A percentile compares a stretch with the other conserved stretches of the same genome.
These are phyloP conservation scores for Lanmaoa rubissima DNA, from an alignment of 768 basidiomycete genomes.

Conservation along the genomic window DNA sequence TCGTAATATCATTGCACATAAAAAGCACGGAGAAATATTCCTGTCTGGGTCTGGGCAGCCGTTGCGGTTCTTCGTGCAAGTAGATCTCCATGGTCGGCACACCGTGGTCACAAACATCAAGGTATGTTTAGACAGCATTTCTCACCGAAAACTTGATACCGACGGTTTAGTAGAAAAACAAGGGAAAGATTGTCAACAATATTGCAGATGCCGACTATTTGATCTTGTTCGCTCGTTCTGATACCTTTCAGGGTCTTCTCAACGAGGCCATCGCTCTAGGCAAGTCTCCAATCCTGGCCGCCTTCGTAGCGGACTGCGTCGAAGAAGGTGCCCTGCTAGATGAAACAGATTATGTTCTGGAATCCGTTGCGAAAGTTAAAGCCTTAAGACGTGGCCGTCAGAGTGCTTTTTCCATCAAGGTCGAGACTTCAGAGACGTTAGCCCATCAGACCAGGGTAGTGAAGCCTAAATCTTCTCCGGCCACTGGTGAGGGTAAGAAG, in stretches of 20 bases:
- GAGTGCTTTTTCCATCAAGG: slow-evolving; percentile 11
- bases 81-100: slow-evolving; percentile 58
- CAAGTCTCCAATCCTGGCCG: slow-evolving; percentile 48
- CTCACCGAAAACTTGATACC: neutral
- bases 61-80: slow-evolving; percentile 61
- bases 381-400: slow-evolving; percentile 26
- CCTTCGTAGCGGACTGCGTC: slow-evolving; percentile 55
- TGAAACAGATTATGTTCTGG: slow-evolving; percentile 44
- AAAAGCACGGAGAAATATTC: slow-evolving; percentile 41
- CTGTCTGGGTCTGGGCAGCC: slow-evolving; percentile 39
- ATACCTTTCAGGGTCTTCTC: slow-evolving; percentile 49
- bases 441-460: neutral
- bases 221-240: slow-evolving; percentile 52
- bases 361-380: slow-evolving; percentile 24
- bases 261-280: slow-evolving; percentile 32
- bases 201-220: slow-evolving; percentile 59
- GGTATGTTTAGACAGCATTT: slow-evolving; percentile 37
- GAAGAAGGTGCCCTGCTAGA: slow-evolving; percentile 43
- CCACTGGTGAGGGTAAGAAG: slow-evolving; percentile 1
- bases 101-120: slow-evolving; percentile 55
- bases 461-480: slow-evolving; percentile 8
- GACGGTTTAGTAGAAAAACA: slow-evolving; percentile 51
- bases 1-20: slow-evolving; percentile 15
- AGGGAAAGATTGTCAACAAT: slow-evolving; percentile 55
- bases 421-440: slow-evolving; percentile 9